Evolutionary conservation across 2,329 filamentous ascomycete genomes (phyloP), one percentile per base, ranked within the genome.

Genomic region (Blumeria hordei): DNA sequence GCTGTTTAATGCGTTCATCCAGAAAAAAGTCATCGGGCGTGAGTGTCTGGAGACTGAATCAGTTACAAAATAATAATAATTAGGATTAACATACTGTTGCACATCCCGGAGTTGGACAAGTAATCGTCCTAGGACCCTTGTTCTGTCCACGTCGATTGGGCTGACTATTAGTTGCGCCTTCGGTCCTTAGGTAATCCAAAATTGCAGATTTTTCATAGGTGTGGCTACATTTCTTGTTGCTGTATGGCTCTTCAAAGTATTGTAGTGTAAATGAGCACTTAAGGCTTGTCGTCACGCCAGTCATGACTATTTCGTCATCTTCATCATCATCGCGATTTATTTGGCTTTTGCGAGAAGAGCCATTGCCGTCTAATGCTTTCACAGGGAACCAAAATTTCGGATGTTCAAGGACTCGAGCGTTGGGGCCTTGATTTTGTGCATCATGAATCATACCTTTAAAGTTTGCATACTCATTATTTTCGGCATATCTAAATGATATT

Each of bases 161-260:
- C 36, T 50, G 57, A 32, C 51, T 55, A 16, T 54, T 57, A 56
- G n/a, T 36, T 10, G 54, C 56, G 1, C 56, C 60, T 28, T 59
- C 54, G 1, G 50, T 36, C 3, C 55, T 34, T 49, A 60, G 50
- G 54, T 62, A 80, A 45, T 77, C 73, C 28, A 76, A 56, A 41
- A 88, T 80, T 0, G 77, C 76, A 1, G 65, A 62, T 65, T 77
- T 81, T 63, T 88, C 81, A 63, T 85, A 88, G 0, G 75, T 80
- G 65, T 88, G 84, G 55, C 76, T 78, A 69, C 84, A 88, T 59
- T 76, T 75, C 12, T 64, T 69, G 61, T 77, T 84, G 55, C 76
- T 83, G 62, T 77, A 78, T 0, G 84, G 84, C 54, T 85, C 74
- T 44, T 70, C 69, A 69, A 86, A 80, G 47, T 74, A 70, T 54